Evolutionary conservation across 306 rosid species (phyloP).

Genomic region (Inga oerstediana): DNA sequence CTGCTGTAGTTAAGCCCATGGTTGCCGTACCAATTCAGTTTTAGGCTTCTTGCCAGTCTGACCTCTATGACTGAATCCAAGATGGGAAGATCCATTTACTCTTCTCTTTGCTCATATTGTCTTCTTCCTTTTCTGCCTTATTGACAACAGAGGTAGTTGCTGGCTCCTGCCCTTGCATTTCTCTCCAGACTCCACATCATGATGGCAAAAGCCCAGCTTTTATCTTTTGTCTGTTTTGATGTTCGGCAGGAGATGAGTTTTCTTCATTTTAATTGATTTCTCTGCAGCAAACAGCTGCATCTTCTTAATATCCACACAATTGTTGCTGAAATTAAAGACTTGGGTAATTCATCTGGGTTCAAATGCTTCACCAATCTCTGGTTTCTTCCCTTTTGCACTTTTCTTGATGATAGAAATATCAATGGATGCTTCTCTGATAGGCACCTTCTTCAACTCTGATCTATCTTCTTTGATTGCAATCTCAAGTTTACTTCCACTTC

Average conservation of each 20-base stretch:
- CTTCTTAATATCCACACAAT: background rate
- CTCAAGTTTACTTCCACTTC: background rate
- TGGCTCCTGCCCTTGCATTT: background rate
- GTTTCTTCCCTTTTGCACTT: background rate
- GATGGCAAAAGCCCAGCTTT: background rate
- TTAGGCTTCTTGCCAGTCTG: background rate
- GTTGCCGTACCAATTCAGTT: background rate
- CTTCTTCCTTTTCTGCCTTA: background rate
- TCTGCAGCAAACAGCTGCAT: background rate
- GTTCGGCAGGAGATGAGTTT: background rate
- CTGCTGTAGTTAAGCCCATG: background rate
- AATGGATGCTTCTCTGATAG: background rate
- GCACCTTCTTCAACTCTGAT: background rate
- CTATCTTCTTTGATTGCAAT: background rate
- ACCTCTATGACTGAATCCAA: background rate
- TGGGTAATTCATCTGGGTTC: background rate
- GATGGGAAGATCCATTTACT: background rate
- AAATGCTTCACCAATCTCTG: background rate
- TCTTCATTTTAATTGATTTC: background rate
- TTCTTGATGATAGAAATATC: background rate
- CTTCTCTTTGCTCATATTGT: background rate
- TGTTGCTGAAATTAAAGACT: background rate
- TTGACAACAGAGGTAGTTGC: background rate
- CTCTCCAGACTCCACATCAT: background rate
- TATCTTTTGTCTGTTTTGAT: background rate